Evolutionary conservation across 129 eudicot genomes (phyloP).

Genomic region (Gnaphalium uliginosum): DNA sequence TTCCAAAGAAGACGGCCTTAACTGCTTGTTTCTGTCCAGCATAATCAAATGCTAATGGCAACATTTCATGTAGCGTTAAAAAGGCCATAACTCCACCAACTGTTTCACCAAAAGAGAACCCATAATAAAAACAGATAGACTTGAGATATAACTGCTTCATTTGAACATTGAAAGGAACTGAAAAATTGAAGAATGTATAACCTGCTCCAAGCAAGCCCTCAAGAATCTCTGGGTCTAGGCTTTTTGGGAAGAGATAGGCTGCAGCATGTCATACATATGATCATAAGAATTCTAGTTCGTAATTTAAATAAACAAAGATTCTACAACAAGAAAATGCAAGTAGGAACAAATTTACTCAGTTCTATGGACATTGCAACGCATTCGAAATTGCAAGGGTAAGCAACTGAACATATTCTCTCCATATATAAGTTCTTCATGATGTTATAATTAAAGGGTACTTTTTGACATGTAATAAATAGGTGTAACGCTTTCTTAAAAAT

Average conservation of each 20-base stretch:
- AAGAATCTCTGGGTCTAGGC: constrained; percentile 86
- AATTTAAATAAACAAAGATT: background rate
- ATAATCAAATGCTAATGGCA: constrained; percentile 96
- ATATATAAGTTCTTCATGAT: background rate
- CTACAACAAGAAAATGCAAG: background rate
- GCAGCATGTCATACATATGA: constrained; percentile 34
- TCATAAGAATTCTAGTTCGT: background rate
- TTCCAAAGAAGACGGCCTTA: constrained; percentile 91
- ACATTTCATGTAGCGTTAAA: constrained; percentile 92
- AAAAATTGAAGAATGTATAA: constrained; percentile 9
- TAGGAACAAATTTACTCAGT: background rate
- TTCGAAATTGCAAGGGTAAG: background rate
- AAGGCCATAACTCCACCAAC: constrained; percentile 99
- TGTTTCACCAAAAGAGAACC: constrained; percentile 31
- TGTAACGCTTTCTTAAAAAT: background rate
- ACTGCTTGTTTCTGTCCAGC: constrained; percentile 99
- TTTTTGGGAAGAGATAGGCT: constrained; percentile 95
- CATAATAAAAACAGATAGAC: background rate
- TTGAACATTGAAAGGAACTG: background rate
- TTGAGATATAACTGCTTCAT: background rate
- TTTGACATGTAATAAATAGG: too few species aligned
- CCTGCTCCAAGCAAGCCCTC: constrained; percentile 97
- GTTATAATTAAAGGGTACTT: too few species aligned
- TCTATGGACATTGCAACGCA: background rate
- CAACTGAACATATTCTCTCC: background rate